phyloP scores from a whole-genome alignment of 805 yeast genomes.

The Torulaspora indica region DNA sequence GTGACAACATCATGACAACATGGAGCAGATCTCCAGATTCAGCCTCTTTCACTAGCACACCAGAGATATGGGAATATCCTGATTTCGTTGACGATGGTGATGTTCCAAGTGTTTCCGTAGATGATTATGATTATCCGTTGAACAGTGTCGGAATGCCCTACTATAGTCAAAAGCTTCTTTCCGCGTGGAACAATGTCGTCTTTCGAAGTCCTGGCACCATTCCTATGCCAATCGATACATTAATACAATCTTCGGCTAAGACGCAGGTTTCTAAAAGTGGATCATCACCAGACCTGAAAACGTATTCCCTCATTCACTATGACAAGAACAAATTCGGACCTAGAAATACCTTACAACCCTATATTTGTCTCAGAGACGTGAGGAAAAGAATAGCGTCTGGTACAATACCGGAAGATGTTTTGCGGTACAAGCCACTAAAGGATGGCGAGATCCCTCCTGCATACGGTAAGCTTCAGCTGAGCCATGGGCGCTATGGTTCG shows the following conservation, averaged over 20 bases:
- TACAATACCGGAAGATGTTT: slow-evolving; percentile 20
- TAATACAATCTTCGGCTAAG: slow-evolving; percentile 17
- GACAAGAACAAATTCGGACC: slow-evolving; percentile 54
- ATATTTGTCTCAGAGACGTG: slow-evolving; percentile 38
- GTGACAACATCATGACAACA: slow-evolving; percentile 44
- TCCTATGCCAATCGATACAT: slow-evolving; percentile 50
- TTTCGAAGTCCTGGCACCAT: slow-evolving; percentile 62
- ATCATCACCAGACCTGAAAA: slow-evolving; percentile 11
- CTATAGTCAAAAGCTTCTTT: slow-evolving; percentile 67
- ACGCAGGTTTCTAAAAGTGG: slow-evolving; percentile 9
- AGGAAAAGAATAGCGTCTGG: slow-evolving; percentile 23
- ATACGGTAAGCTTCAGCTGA: slow-evolving; percentile 66
- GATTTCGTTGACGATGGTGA: slow-evolving; percentile 39
- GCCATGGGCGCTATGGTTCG: slow-evolving; percentile 86
- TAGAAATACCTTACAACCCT: slow-evolving; percentile 46
- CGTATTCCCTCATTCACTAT: slow-evolving; percentile 46
- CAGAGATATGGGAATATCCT: slow-evolving; percentile 51
- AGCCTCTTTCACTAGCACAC: slow-evolving; percentile 35
- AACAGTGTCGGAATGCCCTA: slow-evolving; percentile 81
- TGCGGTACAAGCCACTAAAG: slow-evolving; percentile 30
- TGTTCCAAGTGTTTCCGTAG: slow-evolving; percentile 33
- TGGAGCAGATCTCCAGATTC: slow-evolving; percentile 29
- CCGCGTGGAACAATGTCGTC: slow-evolving; percentile 69
- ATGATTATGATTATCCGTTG: slow-evolving; percentile 52
- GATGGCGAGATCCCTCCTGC: slow-evolving; percentile 59